Evolutionary conservation across 2,329 filamentous ascomycete genomes (phyloP), one percentile per base, ranked within the genome.

Genomic region (Mycogone perniciosa): DNA sequence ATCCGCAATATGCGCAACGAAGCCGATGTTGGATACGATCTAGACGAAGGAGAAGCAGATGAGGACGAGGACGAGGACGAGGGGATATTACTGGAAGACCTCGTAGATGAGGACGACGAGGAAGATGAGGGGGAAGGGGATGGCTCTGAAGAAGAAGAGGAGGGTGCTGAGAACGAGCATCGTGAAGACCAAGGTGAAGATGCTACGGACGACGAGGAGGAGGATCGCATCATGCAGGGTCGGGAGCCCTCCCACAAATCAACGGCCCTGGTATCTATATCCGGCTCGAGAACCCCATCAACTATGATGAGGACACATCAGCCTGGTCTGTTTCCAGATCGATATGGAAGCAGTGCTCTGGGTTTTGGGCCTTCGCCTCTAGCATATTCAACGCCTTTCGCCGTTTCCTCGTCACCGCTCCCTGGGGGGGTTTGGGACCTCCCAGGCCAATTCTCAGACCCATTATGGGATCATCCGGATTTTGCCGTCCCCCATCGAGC

Each of bases 1-100:
- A 66, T 96, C 47, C 66, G 79, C 46, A 62, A 64, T 66, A 80
- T 62, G 82, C 89, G 76, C 62, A 71, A 63, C 66, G 80, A 68
- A 76, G 85, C 64, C 69, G 71, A 73, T 41, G 64, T 69, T 10
- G 70, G 77, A n/a, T 37, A 54, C 33, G 33, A 27, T 6, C 20
- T 44, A 49, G 58, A 61, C 33, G 60, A 58, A 3, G 53, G 67
- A 20, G 63, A 66, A 4, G 63, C 68, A 4, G 66, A 65, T 2
- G 64, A 69, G 0, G 63, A 69, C 26, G 69, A 71, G 3, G 64
- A 70, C 13, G 63, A 70, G 26, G 69, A 71, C 3, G 64, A 70
- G 29, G 66, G 64, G 3, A 56, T 67, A 31, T 39, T 63, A 1
- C 56, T 69, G 7, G 65, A 67, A 5, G 68, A 73, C 37, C 48